Evolutionary conservation across 345 rosid genomes (phyloP).

Genomic region (Dovyalis caffra): DNA sequence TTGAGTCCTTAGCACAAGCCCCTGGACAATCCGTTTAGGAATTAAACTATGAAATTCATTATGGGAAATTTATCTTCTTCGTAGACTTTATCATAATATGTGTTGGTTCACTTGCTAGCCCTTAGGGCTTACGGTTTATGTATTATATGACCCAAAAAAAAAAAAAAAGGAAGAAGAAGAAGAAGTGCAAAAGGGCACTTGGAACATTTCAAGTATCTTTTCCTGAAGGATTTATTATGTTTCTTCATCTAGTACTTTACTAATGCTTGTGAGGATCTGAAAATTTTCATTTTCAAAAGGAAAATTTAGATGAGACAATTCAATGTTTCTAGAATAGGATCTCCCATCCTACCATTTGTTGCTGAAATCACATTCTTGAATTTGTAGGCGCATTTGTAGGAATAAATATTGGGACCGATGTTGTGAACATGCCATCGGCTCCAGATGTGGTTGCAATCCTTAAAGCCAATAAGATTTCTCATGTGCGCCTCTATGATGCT

Average conservation of each 20-base stretch:
- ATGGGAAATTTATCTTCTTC: too few species aligned
- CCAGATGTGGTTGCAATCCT: conserved; percentile 56
- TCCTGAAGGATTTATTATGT: neutral
- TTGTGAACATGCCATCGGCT: conserved; percentile 72
- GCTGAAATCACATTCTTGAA: conserved; percentile 13
- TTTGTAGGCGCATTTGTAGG: conserved; percentile 76
- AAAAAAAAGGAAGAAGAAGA: too few species aligned
- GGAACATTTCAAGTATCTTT: neutral
- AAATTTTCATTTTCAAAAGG: neutral
- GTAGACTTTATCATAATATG: neutral
- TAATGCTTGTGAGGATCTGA: neutral
- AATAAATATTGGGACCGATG: conserved; percentile 80
- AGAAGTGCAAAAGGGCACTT: too few species aligned
- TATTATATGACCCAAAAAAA: neutral
- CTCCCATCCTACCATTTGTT: neutral
- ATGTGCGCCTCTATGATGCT: conserved; percentile 83
- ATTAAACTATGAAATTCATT: too few species aligned
- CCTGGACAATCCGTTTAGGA: neutral
- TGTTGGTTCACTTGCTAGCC: too few species aligned
- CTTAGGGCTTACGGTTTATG: neutral
- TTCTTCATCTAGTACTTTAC: neutral
- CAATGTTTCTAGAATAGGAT: neutral
- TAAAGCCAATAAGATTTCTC: conserved; percentile 64
- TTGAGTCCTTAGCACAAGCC: neutral
- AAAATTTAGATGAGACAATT: neutral